These are phyloP conservation scores for Lachancea lanzarotensis DNA, from an alignment of 805 yeast genomes.

Conservation along the genomic window DNA sequence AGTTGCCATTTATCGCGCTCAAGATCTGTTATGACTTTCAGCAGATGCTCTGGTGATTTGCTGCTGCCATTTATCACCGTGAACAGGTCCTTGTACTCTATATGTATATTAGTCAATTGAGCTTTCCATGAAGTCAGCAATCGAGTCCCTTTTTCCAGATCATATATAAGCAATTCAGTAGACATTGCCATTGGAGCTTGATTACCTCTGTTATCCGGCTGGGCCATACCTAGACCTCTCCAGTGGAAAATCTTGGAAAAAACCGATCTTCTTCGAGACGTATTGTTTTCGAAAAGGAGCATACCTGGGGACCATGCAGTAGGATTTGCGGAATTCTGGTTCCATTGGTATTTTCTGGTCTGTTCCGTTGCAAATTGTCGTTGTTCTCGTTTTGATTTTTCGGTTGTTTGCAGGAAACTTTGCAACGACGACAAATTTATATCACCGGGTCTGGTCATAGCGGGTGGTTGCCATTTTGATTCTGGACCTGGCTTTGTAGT, in stretches of 20 bases:
- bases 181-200: neutral
- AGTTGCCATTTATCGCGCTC: conserved; percentile 24
- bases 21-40: conserved; percentile 16
- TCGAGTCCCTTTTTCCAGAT: conserved; percentile 11
- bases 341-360: conserved; percentile 23
- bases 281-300: conserved; percentile 13
- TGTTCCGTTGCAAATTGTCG: conserved; percentile 17
- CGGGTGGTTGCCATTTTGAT: neutral
- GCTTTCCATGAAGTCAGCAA: conserved; percentile 8
- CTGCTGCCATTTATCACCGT: conserved; percentile 22
- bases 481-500: neutral
- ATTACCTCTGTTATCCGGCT: neutral
- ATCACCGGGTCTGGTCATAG: neutral
- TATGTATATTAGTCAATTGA: conserved; percentile 15
- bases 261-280: neutral
- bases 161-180: conserved; percentile 10
- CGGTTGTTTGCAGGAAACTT: conserved; percentile 19
- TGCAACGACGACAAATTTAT: conserved; percentile 16
- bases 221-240: neutral
- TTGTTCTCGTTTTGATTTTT: conserved; percentile 17
- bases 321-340: conserved; percentile 7
- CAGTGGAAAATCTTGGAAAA: neutral
- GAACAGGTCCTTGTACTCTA: conserved; percentile 22
- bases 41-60: conserved; percentile 22
- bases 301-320: conserved; percentile 14